These are phyloP conservation scores for Funneliformis mosseae DNA, from an alignment of 192 early-diverging fungal species.

Conservation along the genomic window DNA sequence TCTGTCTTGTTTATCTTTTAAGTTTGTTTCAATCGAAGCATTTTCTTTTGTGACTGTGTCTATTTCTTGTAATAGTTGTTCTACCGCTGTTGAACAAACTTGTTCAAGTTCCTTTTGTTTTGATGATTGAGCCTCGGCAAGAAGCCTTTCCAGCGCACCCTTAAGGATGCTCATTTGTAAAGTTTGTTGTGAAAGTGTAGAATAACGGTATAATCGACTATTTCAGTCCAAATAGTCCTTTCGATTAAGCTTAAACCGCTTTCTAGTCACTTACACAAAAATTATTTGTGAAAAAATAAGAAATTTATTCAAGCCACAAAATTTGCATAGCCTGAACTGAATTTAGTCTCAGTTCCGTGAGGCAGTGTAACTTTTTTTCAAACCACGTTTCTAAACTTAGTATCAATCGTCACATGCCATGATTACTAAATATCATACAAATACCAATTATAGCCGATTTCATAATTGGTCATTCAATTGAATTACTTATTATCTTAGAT, in stretches of 20 bases:
- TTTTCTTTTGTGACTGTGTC: slow-evolving; percentile 32
- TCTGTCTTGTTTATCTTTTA: slow-evolving; percentile 2
- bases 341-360: neutral
- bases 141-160: slow-evolving; percentile 50
- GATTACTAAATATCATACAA: too few species aligned
- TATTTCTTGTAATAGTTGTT: slow-evolving; percentile 42
- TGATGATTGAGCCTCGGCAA: slow-evolving; percentile 46
- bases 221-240: too few species aligned
- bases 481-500: too few species aligned
- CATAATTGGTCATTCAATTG: too few species aligned
- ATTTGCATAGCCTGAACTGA: neutral
- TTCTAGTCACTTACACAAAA: neutral
- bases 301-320: neutral
- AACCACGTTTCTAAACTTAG: too few species aligned
- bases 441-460: too few species aligned
- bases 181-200: neutral
- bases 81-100: slow-evolving; percentile 41
- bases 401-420: too few species aligned
- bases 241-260: neutral
- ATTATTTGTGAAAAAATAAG: neutral
- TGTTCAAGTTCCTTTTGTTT: slow-evolving; percentile 45
- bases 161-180: slow-evolving; percentile 46
- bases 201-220: neutral
- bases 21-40: slow-evolving; percentile 1
- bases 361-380: neutral